Evolutionary conservation across 192 early-diverging fungal genomes (phyloP).

Genomic region (Backusella psychrophila): DNA sequence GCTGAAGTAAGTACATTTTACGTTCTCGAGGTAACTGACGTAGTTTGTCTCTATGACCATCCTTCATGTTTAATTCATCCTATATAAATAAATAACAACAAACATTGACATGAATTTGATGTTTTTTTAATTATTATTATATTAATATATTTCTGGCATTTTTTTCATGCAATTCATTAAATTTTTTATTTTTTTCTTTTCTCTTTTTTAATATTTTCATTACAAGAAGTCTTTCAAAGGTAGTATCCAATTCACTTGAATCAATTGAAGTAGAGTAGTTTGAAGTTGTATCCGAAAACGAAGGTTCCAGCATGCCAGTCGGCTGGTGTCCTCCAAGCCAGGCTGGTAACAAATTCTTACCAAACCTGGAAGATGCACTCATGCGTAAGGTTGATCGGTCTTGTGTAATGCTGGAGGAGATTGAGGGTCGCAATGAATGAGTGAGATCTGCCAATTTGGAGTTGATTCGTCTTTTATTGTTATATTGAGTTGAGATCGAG

Average conservation of each 20-base stretch:
- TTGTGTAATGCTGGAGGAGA: neutral
- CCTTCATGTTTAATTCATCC: slow-evolving; percentile 49
- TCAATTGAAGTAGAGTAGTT: neutral
- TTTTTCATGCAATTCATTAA: neutral
- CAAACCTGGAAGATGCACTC: slow-evolving; percentile 25
- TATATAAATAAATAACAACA: slow-evolving; percentile 10
- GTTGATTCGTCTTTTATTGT: neutral
- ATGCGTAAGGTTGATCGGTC: slow-evolving; percentile 10
- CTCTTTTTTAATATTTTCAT: neutral
- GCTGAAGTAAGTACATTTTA: slow-evolving; percentile 34
- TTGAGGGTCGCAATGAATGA: neutral
- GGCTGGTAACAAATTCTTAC: slow-evolving; percentile 23
- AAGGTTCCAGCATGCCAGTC: neutral
- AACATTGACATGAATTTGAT: neutral
- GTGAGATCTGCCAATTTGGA: neutral
- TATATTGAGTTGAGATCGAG: neutral
- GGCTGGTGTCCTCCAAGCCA: slow-evolving; percentile 22
- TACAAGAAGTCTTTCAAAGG: slow-evolving; percentile 23
- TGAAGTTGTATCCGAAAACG: neutral
- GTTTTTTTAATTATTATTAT: neutral
- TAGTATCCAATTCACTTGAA: neutral
- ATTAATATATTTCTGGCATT: neutral
- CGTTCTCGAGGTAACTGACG: slow-evolving; percentile 39
- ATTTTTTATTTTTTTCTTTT: neutral
- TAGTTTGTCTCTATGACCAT: slow-evolving; percentile 33